phyloP scores from a whole-genome alignment of 306 rosid species.

The Inga laurina region DNA sequence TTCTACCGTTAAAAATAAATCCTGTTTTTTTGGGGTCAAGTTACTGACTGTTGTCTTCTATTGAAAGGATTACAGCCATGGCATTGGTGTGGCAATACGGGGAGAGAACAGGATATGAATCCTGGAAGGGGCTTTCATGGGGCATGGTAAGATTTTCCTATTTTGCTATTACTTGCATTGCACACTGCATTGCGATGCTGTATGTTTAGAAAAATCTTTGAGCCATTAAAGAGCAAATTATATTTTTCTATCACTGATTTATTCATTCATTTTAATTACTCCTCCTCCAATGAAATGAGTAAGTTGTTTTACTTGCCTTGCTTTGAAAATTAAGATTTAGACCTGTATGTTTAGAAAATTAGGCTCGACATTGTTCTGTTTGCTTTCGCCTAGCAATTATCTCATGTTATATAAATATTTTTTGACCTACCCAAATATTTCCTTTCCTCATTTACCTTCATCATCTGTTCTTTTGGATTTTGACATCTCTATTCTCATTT shows the following conservation, averaged over 20 bases:
- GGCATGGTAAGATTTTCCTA: conserved; percentile 69
- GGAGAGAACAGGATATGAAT: conserved; percentile 66
- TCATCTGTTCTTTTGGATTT: not conserved
- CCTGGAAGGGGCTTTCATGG: conserved; percentile 99
- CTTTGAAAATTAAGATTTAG: not conserved
- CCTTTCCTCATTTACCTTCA: not conserved
- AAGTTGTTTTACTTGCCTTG: not conserved
- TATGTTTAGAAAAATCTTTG: not conserved
- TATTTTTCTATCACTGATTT: not conserved
- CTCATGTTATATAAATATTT: not conserved
- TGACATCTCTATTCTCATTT: not conserved
- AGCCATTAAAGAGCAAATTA: not conserved
- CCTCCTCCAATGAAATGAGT: not conserved
- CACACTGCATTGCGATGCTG: not conserved
- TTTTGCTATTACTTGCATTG: not conserved
- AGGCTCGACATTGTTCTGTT: not conserved
- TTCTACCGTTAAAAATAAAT: not conserved
- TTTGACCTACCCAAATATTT: not conserved
- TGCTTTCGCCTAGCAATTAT: not conserved
- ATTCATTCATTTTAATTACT: not conserved
- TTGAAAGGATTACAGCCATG: conserved; percentile 85
- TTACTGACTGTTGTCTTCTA: not conserved
- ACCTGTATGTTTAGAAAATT: not conserved
- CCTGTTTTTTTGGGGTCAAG: not conserved
- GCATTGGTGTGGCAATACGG: conserved; percentile 95